Evolutionary conservation across 192 early-diverging fungal species (phyloP), one percentile per base, ranked within the genome.

Genomic region (Phlyctochytrium bullatum): DNA sequence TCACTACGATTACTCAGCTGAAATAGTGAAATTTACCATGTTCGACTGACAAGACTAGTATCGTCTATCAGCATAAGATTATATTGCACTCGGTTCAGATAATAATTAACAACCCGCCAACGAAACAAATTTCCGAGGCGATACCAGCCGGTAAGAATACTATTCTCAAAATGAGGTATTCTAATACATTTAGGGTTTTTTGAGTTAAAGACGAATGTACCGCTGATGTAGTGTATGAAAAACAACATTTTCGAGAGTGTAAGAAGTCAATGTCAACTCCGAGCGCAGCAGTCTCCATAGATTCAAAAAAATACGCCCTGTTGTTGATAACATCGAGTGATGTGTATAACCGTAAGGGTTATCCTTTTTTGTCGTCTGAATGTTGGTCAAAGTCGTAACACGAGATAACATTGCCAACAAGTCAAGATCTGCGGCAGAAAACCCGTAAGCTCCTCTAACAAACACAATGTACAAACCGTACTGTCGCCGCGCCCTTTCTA

Each of bases 241-340:
- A 0, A 79, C 89, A 2, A 87, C 71, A 34, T 86, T 93, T 66
- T 94, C 90, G 28, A 93, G 83, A 0, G 89, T 82, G 70, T 96
- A 97, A 24, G 82, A 88, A 4, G 86, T 89, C 28, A 95, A 74
- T 20, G 76, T 86, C 12, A 95, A 67, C 68, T 96, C 91, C 30
- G 76, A 66, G n/a, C 86, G 76, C 80, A 98, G 87, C 33, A 95
- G 66, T 33, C 93, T 72, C 95, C 95, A 98, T 25, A 94, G 77
- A 75, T 96, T 96, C 14, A 98, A 73, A 54, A 94, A 81, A 67
- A 93, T 90, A 1, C 94, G 83, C 20, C 94, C 94, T 31, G 71
- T 60, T 3, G 90, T 64, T 31, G 78, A 78, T n/a, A 94, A 70
- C 0, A 80, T 69, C 2, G 90, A 85, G 16, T 88, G 74, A 53